Evolutionary conservation across 2,329 filamentous ascomycete species (phyloP).

Genomic region (Trichophyton simii): DNA sequence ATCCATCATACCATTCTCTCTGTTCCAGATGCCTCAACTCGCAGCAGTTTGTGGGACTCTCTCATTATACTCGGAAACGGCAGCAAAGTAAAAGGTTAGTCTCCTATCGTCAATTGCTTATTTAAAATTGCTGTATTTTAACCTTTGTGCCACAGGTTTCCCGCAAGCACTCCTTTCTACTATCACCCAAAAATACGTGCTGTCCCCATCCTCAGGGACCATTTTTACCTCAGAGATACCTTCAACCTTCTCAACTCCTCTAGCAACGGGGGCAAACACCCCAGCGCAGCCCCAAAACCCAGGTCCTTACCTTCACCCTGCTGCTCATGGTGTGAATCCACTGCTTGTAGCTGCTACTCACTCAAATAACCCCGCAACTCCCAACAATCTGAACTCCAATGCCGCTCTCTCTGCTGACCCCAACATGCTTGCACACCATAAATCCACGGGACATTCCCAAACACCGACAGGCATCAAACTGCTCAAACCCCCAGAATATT

Average conservation of each 20-base stretch:
- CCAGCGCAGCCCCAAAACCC: conserved; percentile 40
- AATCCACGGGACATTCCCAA: conserved; percentile 53
- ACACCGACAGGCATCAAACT: conserved; percentile 77
- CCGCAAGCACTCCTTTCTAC: conserved; percentile 76
- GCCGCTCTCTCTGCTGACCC: conserved; percentile 17
- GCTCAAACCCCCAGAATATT: conserved; percentile 67
- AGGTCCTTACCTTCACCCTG: conserved; percentile 44
- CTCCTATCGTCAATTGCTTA: too few relatives aligned
- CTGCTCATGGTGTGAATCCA: conserved; percentile 61
- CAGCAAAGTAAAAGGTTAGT: conserved; percentile 47
- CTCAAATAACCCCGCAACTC: conserved; percentile 29
- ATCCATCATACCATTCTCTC: conserved; percentile 74
- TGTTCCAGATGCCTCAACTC: conserved; percentile 72
- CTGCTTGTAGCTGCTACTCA: conserved; percentile 78
- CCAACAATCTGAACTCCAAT: conserved; percentile 26
- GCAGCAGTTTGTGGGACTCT: conserved; percentile 81
- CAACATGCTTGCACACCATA: conserved; percentile 32
- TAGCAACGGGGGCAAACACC: conserved; percentile 82
- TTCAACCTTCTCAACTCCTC: conserved; percentile 81
- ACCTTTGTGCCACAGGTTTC: conserved; percentile 45
- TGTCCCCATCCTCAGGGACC: conserved; percentile 83
- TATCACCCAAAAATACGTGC: conserved; percentile 68
- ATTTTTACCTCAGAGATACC: conserved; percentile 97
- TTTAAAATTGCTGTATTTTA: too few relatives aligned
- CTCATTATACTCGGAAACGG: conserved; percentile 88